phyloP scores from a whole-genome alignment of 352 stramenopile genomes.

The Pythium insidiosum region DNA sequence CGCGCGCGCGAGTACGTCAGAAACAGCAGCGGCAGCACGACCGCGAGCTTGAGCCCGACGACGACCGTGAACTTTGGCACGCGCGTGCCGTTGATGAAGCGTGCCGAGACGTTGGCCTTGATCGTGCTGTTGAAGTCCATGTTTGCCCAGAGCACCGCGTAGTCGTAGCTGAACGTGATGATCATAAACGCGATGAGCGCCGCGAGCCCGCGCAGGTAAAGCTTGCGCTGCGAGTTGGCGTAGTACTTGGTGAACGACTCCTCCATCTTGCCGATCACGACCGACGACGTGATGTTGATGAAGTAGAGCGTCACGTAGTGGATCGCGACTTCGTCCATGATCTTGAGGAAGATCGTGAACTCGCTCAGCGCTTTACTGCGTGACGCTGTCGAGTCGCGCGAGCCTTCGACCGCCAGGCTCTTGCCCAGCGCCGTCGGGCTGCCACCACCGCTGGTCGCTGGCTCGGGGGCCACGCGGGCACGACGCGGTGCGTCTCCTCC shows the following conservation, averaged over 20 bases:
- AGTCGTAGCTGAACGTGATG: slow-evolving; percentile 65
- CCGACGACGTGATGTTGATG: slow-evolving; percentile 64
- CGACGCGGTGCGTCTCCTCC: slow-evolving; percentile 16
- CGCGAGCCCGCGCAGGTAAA: slow-evolving; percentile 54
- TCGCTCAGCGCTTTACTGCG: slow-evolving; percentile 51
- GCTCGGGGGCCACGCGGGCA: slow-evolving; percentile 32
- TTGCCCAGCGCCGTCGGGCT: slow-evolving; percentile 13
- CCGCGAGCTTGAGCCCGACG: slow-evolving; percentile 44
- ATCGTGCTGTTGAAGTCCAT: slow-evolving; percentile 30
- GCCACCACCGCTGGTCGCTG: not conserved
- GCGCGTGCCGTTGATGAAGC: slow-evolving; percentile 23
- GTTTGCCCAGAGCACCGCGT: slow-evolving; percentile 54
- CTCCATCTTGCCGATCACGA: slow-evolving; percentile 71
- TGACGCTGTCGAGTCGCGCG: slow-evolving; percentile 42
- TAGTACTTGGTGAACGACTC: slow-evolving; percentile 75
- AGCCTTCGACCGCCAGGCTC: slow-evolving; percentile 23
- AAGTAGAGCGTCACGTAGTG: slow-evolving; percentile 78
- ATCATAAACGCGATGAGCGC: slow-evolving; percentile 65
- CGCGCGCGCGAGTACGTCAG: slow-evolving; percentile 60
- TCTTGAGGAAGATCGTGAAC: slow-evolving; percentile 71
- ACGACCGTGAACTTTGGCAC: slow-evolving; percentile 63
- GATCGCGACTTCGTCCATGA: slow-evolving; percentile 78
- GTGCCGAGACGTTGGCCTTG: slow-evolving; percentile 15
- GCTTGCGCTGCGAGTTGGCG: slow-evolving; percentile 48
- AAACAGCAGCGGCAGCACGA: slow-evolving; percentile 54